phyloP scores from a whole-genome alignment of 1,139 yeast genomes.

The Wickerhamomyces sp. region DNA sequence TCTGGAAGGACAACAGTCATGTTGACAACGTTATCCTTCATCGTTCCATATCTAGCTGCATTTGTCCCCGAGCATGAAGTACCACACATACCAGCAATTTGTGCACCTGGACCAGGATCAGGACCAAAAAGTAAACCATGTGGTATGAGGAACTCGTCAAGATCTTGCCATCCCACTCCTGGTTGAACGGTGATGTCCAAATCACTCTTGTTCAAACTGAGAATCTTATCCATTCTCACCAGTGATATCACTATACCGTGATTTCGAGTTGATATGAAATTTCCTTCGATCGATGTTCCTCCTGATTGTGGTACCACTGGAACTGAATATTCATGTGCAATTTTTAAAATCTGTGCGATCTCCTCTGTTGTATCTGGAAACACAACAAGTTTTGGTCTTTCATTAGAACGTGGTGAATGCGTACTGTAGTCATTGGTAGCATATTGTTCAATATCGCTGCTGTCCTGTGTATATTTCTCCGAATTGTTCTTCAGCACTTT shows the following conservation, averaged over 20 bases:
- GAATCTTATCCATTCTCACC: constrained; percentile 45
- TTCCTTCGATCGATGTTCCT: constrained; percentile 81
- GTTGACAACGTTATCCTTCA: constrained; percentile 64
- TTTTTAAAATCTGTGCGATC: constrained; percentile 55
- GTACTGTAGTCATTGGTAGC: constrained; percentile 21
- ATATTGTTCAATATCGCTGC: constrained; percentile 15
- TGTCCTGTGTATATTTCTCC: constrained; percentile 12
- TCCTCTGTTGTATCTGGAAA: constrained; percentile 61
- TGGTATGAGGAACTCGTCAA: constrained; percentile 49
- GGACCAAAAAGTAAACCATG: constrained; percentile 54
- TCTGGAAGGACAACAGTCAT: constrained; percentile 74
- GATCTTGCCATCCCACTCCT: constrained; percentile 66
- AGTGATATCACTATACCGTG: constrained; percentile 52
- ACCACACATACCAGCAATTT: constrained; percentile 71
- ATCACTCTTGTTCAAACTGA: constrained; percentile 50
- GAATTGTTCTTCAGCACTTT: constrained; percentile 10
- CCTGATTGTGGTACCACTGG: constrained; percentile 81
- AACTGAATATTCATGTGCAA: constrained; percentile 55
- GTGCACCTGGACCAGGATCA: constrained; percentile 81
- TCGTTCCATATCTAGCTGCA: constrained; percentile 70
- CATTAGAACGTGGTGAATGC: constrained; percentile 28
- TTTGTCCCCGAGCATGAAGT: constrained; percentile 76
- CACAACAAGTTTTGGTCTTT: constrained; percentile 56
- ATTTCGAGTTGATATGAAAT: constrained; percentile 60
- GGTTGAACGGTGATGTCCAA: constrained; percentile 64